phyloP scores from a whole-genome alignment of 2,329 filamentous ascomycete genomes.

The Penicillium italicum region DNA sequence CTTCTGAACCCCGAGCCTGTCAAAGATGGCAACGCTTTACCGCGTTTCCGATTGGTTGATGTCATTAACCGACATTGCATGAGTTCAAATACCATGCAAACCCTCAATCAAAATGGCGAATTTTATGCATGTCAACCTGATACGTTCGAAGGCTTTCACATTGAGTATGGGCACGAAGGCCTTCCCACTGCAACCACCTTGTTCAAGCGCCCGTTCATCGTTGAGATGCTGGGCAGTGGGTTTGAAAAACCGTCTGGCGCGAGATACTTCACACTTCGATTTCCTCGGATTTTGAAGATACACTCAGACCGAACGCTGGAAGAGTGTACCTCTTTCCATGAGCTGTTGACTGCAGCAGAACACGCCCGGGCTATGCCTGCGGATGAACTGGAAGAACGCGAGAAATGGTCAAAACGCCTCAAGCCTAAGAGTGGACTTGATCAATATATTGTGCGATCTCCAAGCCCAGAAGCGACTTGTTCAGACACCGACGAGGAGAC shows the following conservation, averaged over 20 bases:
- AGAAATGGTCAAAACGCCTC: slow-evolving; percentile 60
- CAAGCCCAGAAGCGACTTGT: slow-evolving; percentile 21
- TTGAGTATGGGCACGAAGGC: slow-evolving; percentile 47
- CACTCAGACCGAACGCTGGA: slow-evolving; percentile 69
- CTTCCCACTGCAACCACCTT: slow-evolving; percentile 42
- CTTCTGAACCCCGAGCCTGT: slow-evolving; percentile 64
- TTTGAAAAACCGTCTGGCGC: slow-evolving; percentile 70
- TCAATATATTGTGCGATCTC: slow-evolving; percentile 27
- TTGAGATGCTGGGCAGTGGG: slow-evolving; percentile 75
- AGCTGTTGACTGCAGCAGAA: slow-evolving; percentile 65
- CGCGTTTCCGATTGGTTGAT: slow-evolving; percentile 65
- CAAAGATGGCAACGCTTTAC: slow-evolving; percentile 47
- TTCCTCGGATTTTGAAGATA: slow-evolving; percentile 71
- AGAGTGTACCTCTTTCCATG: slow-evolving; percentile 65
- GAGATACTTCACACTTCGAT: slow-evolving; percentile 69
- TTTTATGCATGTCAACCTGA: slow-evolving; percentile 41
- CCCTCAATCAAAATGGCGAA: slow-evolving; percentile 50
- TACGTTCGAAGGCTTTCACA: slow-evolving; percentile 36
- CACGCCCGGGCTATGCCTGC: slow-evolving; percentile 51
- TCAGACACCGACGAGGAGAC: slow-evolving; percentile 14
- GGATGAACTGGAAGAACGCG: slow-evolving; percentile 58
- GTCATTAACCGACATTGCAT: slow-evolving; percentile 52
- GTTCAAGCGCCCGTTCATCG: slow-evolving; percentile 70
- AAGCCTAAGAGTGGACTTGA: slow-evolving; percentile 48
- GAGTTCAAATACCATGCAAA: slow-evolving; percentile 51